Conservation (phyloP, 1,139 yeast species). For the Kodamaea sp. region DNA sequence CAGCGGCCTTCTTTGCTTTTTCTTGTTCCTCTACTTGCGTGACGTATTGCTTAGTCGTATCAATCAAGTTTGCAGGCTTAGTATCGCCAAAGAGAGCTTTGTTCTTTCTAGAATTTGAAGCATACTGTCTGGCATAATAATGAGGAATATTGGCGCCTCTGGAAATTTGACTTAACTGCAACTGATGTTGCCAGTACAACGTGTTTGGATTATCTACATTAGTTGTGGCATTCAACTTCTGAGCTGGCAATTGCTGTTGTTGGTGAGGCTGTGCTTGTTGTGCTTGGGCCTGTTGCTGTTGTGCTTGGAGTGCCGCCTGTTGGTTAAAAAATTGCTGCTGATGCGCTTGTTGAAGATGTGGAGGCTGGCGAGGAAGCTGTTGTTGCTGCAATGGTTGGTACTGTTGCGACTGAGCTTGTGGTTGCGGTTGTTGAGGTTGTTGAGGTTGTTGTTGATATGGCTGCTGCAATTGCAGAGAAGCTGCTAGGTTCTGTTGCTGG, state of each 20-base stretch:
- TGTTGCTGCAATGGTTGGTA: conserved; percentile 30
- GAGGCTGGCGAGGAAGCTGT: conserved; percentile 22
- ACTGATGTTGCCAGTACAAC: conserved; percentile 84
- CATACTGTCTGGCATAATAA: conserved; percentile 90
- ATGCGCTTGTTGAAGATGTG: conserved; percentile 20
- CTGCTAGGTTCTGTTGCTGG: conserved; percentile 27
- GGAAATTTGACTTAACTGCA: conserved; percentile 75
- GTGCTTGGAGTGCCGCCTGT: conserved; percentile 17
- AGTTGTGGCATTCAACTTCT: conserved; percentile 32
- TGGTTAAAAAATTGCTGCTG: conserved; percentile 28
- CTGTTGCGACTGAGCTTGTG: conserved; percentile 29
- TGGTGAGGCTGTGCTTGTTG: conserved; percentile 19
- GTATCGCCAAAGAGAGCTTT: conserved; percentile 48
- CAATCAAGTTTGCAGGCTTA: conserved; percentile 51
- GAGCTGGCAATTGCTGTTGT: conserved; percentile 13
- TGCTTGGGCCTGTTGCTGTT: conserved; percentile 16
- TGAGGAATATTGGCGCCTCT: conserved; percentile 77
- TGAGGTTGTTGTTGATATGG: conserved; percentile 27
- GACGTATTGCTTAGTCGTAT: conserved; percentile 54
- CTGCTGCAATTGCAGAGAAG: conserved; percentile 17
- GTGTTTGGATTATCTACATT: conserved; percentile 53
- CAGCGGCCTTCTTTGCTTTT: conserved; percentile 24
- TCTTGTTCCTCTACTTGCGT: conserved; percentile 46
- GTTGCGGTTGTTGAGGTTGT: conserved; percentile 28
- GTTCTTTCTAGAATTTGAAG: conserved; percentile 67